Base-by-base conservation (phyloP, 257 asterid species). In the Agastache rugosa region DNA sequence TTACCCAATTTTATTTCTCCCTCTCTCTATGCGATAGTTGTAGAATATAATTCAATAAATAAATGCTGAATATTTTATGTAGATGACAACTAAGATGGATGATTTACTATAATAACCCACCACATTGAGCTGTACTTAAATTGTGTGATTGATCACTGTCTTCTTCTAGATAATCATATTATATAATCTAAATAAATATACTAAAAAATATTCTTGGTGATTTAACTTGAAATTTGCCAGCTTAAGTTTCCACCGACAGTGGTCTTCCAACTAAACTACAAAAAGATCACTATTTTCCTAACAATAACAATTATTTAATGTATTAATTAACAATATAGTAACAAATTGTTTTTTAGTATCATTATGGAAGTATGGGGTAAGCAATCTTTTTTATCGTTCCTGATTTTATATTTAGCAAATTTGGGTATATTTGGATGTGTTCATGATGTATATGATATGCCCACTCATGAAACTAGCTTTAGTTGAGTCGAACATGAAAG, bases 21-120 rank as follows among this genome's bases (percentile, higher is more conserved):
- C 23, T 31, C 45, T 16, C 20, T 29, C 11, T 22, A 54, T 23
- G 2, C 8, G 3, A 14, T 22, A 58, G 45, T 44, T 27, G 67
- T 66, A 6, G 20, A 45, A 22, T 5, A 4, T 23, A 47, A 11
- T 42, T 65, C 12, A 23, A 41, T 35, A 20, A 47, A 60, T 69
- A 31, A 39, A 76, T 23, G 23, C 51, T 41, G 48, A 76, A 76
- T 69, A 35, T 51, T 59, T 68, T 25, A 68, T 25, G 19, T 9
- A 37, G n/a, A 54, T 71, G 81, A 63, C 81, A 77, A 64, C 77
- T 71, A 77, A 63, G 54, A 63, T 63, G 73, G 71, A 41, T 51
- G 34, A 42, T 63, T 63, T 56, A 63, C 59, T 31, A 17, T 31
- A 17, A 45, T 63, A 70, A 75, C 71, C 68, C 60, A 71, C 69